Percentiles rank a stretch among this genome's conserved stretches.
Evolutionary conservation across 1,139 yeast genomes (phyloP).

Genomic region (Suhomyces maxii): DNA sequence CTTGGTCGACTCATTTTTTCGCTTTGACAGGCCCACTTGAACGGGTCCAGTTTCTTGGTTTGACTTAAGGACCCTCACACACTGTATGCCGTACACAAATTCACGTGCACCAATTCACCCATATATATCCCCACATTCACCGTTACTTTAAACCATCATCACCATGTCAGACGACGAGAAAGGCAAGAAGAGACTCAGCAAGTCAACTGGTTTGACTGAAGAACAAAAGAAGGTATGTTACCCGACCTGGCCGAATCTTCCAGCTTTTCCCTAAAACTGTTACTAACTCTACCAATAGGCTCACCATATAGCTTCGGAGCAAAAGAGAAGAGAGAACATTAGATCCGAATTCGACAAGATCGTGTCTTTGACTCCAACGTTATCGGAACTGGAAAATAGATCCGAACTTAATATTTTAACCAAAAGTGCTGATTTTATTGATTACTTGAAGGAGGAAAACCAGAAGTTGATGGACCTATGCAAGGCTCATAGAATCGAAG

Average conservation of each 20-base stretch:
- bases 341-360: slow-evolving; percentile 48
- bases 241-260: neutral
- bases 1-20: too few species aligned
- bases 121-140: slow-evolving; percentile 3
- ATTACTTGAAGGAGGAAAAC: slow-evolving; percentile 42
- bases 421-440: slow-evolving; percentile 49
- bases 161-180: slow-evolving; percentile 12
- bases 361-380: slow-evolving; percentile 44
- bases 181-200: slow-evolving; percentile 21
- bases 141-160: neutral
- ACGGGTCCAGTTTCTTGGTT: too few species aligned
- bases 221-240: slow-evolving; percentile 46
- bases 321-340: slow-evolving; percentile 48
- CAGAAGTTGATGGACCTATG: slow-evolving; percentile 35
- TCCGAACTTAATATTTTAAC: slow-evolving; percentile 47
- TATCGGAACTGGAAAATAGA: slow-evolving; percentile 44
- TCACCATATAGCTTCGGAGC: slow-evolving; percentile 53
- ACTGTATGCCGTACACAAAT: neutral
- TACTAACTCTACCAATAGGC: slow-evolving; percentile 28
- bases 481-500: slow-evolving; percentile 34
- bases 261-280: too few species aligned
- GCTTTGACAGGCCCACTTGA: too few species aligned
- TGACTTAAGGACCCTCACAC: neutral
- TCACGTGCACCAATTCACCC: neutral
- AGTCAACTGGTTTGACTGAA: slow-evolving; percentile 38